These are phyloP conservation scores for Telfairia occidentalis DNA, from an alignment of 331 rosid genomes.

Conservation along the genomic window DNA sequence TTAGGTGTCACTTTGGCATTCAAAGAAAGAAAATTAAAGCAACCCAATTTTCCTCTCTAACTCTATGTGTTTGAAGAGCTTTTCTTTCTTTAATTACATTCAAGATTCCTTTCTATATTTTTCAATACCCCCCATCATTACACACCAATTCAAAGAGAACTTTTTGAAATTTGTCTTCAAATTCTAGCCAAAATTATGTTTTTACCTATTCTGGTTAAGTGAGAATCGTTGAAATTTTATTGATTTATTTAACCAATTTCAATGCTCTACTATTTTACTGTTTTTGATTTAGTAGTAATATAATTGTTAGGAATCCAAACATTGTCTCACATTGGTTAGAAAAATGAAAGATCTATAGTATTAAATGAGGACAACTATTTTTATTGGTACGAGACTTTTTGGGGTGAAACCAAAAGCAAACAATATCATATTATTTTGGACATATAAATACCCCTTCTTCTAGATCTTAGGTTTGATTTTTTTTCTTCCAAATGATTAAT, in stretches of 20 bases:
- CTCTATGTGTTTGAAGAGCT: neutral
- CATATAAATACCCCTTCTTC: too few relatives aligned
- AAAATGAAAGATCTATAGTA: too few relatives aligned
- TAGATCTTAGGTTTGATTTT: too few relatives aligned
- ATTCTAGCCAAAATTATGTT: neutral
- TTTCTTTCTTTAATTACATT: neutral
- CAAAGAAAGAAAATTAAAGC: neutral
- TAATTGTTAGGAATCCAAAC: too few relatives aligned
- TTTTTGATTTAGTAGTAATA: too few relatives aligned
- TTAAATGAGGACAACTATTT: too few relatives aligned
- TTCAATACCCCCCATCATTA: neutral
- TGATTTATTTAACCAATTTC: neutral
- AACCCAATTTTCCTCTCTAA: neutral
- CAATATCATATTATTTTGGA: too few relatives aligned
- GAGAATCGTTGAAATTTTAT: neutral
- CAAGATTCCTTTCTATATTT: neutral
- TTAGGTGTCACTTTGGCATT: conserved; percentile 4
- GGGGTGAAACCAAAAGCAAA: too few relatives aligned
- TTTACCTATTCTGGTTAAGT: neutral
- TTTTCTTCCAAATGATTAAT: too few relatives aligned
- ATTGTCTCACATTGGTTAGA: too few relatives aligned
- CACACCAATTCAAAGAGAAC: neutral
- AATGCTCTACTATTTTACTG: neutral
- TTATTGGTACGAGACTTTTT: too few relatives aligned
- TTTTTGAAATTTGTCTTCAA: neutral